Percentiles rank a stretch among this genome's conserved stretches.
phyloP scores from a whole-genome alignment of 2,329 filamentous ascomycete species.

The Talaromyces rugulosus region DNA sequence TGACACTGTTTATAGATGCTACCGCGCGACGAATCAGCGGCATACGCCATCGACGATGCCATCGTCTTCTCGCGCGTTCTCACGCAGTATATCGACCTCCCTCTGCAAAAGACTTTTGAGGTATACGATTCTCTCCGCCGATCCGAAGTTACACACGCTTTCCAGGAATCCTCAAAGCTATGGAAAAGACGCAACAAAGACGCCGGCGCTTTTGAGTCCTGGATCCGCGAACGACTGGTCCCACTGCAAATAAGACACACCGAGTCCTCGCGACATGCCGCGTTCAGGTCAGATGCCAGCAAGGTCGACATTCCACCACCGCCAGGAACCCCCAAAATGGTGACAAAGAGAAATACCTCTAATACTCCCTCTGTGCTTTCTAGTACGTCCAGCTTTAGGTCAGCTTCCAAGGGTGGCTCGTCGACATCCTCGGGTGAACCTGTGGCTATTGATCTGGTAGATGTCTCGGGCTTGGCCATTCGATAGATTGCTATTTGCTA shows the following conservation, averaged over 20 bases:
- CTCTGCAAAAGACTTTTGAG: slow-evolving; percentile 30
- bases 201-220: slow-evolving; percentile 30
- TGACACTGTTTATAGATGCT: slow-evolving; percentile 37
- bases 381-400: not conserved
- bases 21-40: slow-evolving; percentile 43
- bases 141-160: slow-evolving; percentile 34
- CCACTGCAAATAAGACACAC: slow-evolving; percentile 30
- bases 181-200: slow-evolving; percentile 37
- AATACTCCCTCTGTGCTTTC: not conserved
- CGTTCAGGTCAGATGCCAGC: slow-evolving; percentile 35
- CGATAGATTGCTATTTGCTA: not conserved
- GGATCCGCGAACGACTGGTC: slow-evolving; percentile 37
- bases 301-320: slow-evolving; percentile 27
- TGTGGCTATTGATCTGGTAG: not conserved
- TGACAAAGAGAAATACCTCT: not conserved
- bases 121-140: slow-evolving; percentile 36
- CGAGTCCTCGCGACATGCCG: slow-evolving; percentile 24
- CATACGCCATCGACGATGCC: slow-evolving; percentile 43
- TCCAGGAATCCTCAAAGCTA: slow-evolving; percentile 34
- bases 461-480: not conserved
- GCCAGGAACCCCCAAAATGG: not conserved
- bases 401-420: not conserved
- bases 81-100: slow-evolving; percentile 27
- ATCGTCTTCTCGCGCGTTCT: slow-evolving; percentile 41
- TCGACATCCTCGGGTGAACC: not conserved